Conservation (phyloP, 2,329 filamentous ascomycete genomes). For the Epichloe brachyelytri region DNA sequence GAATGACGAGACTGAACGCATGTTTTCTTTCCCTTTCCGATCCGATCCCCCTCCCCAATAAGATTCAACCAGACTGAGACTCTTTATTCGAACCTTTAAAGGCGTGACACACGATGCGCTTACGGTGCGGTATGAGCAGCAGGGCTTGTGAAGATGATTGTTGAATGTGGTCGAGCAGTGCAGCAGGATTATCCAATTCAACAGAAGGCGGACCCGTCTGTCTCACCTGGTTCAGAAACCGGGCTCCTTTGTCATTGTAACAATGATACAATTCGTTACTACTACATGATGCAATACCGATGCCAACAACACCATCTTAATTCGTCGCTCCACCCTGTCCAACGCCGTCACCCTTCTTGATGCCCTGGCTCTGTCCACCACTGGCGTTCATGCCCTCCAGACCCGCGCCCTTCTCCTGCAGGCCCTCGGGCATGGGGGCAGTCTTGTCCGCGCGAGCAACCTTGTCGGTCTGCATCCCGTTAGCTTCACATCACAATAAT, state of each 20-base stretch:
- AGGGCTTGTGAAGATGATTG: not conserved
- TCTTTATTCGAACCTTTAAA: conserved; percentile 5
- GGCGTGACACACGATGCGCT: conserved; percentile 25
- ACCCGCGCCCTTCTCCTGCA: conserved; percentile 28
- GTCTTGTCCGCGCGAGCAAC: conserved; percentile 37
- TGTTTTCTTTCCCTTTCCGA: too few relatives aligned
- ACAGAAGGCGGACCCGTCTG: too few relatives aligned
- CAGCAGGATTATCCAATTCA: too few relatives aligned
- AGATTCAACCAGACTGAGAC: too few relatives aligned
- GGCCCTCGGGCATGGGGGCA: conserved; percentile 31
- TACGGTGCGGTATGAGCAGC: conserved; percentile 21
- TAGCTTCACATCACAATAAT: not conserved
- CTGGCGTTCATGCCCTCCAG: conserved; percentile 28
- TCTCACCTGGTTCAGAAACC: too few relatives aligned
- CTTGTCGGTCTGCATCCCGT: conserved; percentile 16
- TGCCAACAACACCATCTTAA: not conserved
- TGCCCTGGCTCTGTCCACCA: conserved; percentile 30
- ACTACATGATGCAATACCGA: not conserved
- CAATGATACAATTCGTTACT: not conserved
- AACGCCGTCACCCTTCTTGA: conserved; percentile 24
- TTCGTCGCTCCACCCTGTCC: conserved; percentile 25
- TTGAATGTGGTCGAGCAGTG: too few relatives aligned
- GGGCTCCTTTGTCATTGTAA: not conserved
- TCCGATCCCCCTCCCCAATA: too few relatives aligned
- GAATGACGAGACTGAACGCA: not conserved